Conservation (phyloP, 768 basidiomycete species). For the Rhizopogon vesiculosus region DNA sequence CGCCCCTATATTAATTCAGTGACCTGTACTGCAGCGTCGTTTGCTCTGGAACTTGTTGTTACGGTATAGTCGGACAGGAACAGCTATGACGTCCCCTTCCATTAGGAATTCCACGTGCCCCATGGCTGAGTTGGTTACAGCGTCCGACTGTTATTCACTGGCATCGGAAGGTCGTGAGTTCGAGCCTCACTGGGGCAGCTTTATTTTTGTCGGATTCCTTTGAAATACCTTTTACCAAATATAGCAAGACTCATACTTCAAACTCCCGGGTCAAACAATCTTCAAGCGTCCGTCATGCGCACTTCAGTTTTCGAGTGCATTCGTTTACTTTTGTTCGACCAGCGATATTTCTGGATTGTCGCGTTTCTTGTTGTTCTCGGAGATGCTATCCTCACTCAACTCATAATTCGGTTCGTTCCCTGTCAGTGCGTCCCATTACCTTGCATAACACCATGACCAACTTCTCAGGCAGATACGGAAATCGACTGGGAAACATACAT, state of each 20-base stretch:
- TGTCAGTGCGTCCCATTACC: conserved; percentile 49
- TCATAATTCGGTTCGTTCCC: conserved; percentile 77
- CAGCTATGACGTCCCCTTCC: too few relatives aligned
- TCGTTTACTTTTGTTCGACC: conserved; percentile 38
- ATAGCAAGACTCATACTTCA: too few relatives aligned
- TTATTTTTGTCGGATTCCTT: neutral
- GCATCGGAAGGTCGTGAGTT: conserved; percentile 67
- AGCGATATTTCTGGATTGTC: conserved; percentile 61
- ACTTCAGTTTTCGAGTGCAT: conserved; percentile 4
- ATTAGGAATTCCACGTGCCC: conserved; percentile 34
- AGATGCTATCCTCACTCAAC: conserved; percentile 72
- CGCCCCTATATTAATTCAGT: too few relatives aligned
- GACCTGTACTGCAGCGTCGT: too few relatives aligned
- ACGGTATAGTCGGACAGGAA: too few relatives aligned
- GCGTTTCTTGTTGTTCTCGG: conserved; percentile 62
- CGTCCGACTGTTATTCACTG: conserved; percentile 61
- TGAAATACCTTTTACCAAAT: too few relatives aligned
- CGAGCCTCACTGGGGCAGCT: conserved; percentile 61
- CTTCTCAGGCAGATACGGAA: conserved; percentile 73
- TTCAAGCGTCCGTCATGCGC: neutral
- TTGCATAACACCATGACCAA: conserved; percentile 13
- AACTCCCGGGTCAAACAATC: too few relatives aligned
- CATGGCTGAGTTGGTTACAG: conserved; percentile 78
- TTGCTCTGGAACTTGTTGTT: too few relatives aligned
- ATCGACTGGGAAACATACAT: conserved; percentile 99